Evolutionary conservation across 805 yeast genomes (phyloP).

Genomic region (Saturnispora zaruensis): DNA sequence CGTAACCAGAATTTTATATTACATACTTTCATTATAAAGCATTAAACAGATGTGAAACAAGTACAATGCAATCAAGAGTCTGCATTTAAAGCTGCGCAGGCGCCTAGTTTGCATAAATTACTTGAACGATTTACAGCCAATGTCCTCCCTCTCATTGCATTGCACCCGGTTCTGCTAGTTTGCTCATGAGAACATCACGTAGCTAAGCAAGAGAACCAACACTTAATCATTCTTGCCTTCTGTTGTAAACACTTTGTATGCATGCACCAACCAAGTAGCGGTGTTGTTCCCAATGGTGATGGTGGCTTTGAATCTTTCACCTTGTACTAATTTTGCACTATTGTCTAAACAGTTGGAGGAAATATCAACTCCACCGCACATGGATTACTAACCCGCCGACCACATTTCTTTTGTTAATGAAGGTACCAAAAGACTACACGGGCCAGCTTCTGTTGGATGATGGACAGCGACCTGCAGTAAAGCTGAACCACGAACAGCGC

Average conservation of each 20-base stretch:
- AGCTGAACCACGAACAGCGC: conserved; percentile 21
- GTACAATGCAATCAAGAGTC: background rate
- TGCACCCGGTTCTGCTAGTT: background rate
- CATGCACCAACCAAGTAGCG: too few species aligned
- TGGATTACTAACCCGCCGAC: background rate
- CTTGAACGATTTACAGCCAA: too few species aligned
- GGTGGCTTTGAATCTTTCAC: background rate
- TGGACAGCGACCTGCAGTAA: conserved; percentile 18
- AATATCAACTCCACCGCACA: conserved; percentile 2
- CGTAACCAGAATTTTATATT: background rate
- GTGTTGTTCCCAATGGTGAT: background rate
- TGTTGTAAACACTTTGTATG: too few species aligned
- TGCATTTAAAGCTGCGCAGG: too few species aligned
- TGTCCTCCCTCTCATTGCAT: background rate
- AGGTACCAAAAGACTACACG: conserved; percentile 18
- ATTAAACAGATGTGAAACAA: background rate
- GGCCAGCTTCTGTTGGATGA: conserved; percentile 23
- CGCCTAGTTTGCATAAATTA: too few species aligned
- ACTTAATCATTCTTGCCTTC: background rate
- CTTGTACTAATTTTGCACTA: background rate
- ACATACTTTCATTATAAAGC: background rate
- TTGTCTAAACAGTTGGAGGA: background rate
- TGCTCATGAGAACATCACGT: background rate
- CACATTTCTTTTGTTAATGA: conserved; percentile 14
- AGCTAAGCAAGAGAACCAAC: background rate